phyloP scores from a whole-genome alignment of 2,329 filamentous ascomycete species.

The Pseudocercospora pini-densiflorae region DNA sequence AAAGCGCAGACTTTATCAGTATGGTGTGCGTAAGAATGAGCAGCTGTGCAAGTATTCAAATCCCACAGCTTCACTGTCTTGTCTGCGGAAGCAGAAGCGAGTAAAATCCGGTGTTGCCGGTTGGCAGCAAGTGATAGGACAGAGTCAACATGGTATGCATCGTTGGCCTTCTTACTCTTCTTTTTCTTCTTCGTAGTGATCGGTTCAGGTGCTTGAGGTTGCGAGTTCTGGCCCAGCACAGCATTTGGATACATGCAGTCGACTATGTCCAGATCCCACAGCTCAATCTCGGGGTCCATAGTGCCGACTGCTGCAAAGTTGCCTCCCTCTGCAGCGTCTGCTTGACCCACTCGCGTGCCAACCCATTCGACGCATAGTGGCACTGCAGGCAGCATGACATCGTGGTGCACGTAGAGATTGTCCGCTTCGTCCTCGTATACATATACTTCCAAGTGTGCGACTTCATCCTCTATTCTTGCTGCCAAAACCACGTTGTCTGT shows the following conservation, averaged over 20 bases:
- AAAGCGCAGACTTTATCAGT: conserved; percentile 98
- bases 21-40: conserved; percentile 94
- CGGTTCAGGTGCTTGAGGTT: conserved; percentile 29
- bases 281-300: conserved; percentile 97
- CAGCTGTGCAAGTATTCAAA: conserved; percentile 86
- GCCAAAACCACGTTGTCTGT: conserved; percentile 93
- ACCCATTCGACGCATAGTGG: conserved; percentile 96
- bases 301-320: conserved; percentile 97
- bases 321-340: conserved; percentile 64
- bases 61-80: conserved; percentile 99
- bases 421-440: conserved; percentile 95
- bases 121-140: conserved; percentile 91
- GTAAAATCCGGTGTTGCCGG: conserved; percentile 87
- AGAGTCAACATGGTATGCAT: conserved; percentile 91
- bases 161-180: conserved; percentile 86
- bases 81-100: conserved; percentile 94
- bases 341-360: conserved; percentile 83
- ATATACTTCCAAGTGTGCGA: conserved; percentile 95
- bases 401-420: conserved; percentile 98
- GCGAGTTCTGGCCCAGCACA: conserved; percentile 74
- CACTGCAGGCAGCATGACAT: conserved; percentile 98
- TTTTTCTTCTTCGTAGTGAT: conserved; percentile 85
- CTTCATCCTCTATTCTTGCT: conserved; percentile 94
- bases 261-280: conserved; percentile 95
- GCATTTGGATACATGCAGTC: conserved; percentile 99